phyloP scores from a whole-genome alignment of 2,329 filamentous ascomycete genomes.

The Apiospora rasikravindrae region DNA sequence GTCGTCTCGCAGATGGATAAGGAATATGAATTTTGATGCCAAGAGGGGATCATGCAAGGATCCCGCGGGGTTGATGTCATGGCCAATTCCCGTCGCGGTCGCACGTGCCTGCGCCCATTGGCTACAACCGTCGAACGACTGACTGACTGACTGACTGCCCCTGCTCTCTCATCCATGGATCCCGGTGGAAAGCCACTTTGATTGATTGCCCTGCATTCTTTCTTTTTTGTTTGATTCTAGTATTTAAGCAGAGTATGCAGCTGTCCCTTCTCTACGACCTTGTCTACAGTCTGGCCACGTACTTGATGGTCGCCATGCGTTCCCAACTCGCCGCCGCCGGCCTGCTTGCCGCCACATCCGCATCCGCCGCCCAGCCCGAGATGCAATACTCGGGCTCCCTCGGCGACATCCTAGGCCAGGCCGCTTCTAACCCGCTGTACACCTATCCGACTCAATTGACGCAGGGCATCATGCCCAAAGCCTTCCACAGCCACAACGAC shows the following conservation, averaged over 20 bases:
- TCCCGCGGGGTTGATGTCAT: slow-evolving; percentile 11
- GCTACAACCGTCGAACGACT: neutral
- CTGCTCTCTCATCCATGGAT: neutral
- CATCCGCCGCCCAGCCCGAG: slow-evolving; percentile 25
- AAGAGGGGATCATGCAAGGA: neutral
- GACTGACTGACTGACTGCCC: neutral
- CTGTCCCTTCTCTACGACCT: neutral
- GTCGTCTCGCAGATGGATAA: neutral
- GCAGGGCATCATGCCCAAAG: slow-evolving; percentile 26
- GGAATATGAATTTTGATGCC: neutral
- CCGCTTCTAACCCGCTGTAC: slow-evolving; percentile 18
- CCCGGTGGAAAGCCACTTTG: neutral
- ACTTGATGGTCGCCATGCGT: slow-evolving; percentile 8
- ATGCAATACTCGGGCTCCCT: slow-evolving; percentile 22
- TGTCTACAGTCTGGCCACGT: neutral
- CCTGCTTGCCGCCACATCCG: slow-evolving; percentile 19
- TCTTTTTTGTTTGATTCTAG: neutral
- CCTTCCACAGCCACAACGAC: slow-evolving; percentile 70
- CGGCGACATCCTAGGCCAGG: slow-evolving; percentile 25
- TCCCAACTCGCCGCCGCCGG: slow-evolving; percentile 15
- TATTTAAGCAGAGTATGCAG: neutral
- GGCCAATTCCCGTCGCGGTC: neutral
- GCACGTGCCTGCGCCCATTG: slow-evolving; percentile 9
- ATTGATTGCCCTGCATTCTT: neutral
- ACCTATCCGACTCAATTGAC: slow-evolving; percentile 23